Evolutionary conservation across 768 basidiomycete genomes (phyloP), one percentile per base, ranked within the genome.

Genomic region (Lactarius psammicola): DNA sequence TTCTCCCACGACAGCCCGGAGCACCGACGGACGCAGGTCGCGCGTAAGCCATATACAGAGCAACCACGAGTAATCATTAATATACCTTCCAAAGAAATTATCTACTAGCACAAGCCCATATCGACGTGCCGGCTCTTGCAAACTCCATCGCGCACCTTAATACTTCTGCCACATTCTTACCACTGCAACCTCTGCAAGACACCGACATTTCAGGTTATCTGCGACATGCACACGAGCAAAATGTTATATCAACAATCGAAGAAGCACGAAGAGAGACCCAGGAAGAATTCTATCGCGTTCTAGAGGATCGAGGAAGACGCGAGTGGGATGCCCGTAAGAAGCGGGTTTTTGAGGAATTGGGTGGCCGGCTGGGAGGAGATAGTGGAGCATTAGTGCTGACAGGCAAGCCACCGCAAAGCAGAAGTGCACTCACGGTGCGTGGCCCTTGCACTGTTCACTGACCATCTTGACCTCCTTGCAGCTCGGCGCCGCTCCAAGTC

Each of bases 291-390:
- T 94, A 95, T 73, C 83, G 85, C 31, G 84, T 89, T 36, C 77
- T 95, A 36, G 89, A 94, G 72, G 85, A 89, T 49, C 82, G 88
- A 30, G 86, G 86, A 67, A 82, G 85, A 67, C 82, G 84, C 60
- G 91, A 94, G 70, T 96, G 94, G 94, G 94, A 96, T 74, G 86
- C 85, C 13, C 90, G 90, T 77, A 96, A 96, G 80, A 89, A 88
- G 72, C 83, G 88, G 55, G 87, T 95, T 7, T 94, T 94, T 69
- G 94, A 95, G 73, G 92, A 96, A 74, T 82, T 95, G 5, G 93
- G 93, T 7, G 89, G 87, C 31, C 82, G 87, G 46, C 80, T 84
- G 28, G 78, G 77, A 3, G 82, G 80, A 13, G 87, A 87, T 60
- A 84, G 78, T 71, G 80, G 80, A 65, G 81, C 84, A 1, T 73